A percentile compares a stretch with the other conserved stretches of the same genome.
These are phyloP conservation scores for Colletotrichum australisinense DNA, from an alignment of 2,329 filamentous ascomycete genomes.

Conservation along the genomic window DNA sequence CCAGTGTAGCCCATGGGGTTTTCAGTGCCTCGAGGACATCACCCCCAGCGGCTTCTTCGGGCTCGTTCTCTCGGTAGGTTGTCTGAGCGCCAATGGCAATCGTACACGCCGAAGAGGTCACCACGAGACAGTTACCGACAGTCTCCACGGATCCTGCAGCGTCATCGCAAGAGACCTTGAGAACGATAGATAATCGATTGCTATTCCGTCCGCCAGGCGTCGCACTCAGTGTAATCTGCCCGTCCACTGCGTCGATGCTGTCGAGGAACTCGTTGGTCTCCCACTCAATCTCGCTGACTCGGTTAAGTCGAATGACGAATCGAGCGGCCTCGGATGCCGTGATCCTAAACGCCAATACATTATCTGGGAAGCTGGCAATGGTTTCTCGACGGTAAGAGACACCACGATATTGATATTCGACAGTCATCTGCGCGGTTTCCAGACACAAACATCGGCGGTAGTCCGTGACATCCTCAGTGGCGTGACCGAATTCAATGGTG, in stretches of 20 bases:
- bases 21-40: slow-evolving; percentile 40
- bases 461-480: slow-evolving; percentile 23
- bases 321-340: slow-evolving; percentile 33
- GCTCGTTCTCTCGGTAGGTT: slow-evolving; percentile 47
- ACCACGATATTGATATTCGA: slow-evolving; percentile 31
- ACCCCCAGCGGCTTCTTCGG: slow-evolving; percentile 40
- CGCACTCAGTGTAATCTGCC: slow-evolving; percentile 48
- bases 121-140: slow-evolving; percentile 48
- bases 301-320: slow-evolving; percentile 46
- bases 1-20: slow-evolving; percentile 35
- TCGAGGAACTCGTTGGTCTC: slow-evolving; percentile 58
- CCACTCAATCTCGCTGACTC: slow-evolving; percentile 53
- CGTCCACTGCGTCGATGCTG: slow-evolving; percentile 42
- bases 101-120: slow-evolving; percentile 48
- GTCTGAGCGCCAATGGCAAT: slow-evolving; percentile 53
- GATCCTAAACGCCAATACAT: slow-evolving; percentile 38
- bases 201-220: slow-evolving; percentile 49
- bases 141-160: slow-evolving; percentile 42
- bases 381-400: slow-evolving; percentile 39
- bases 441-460: slow-evolving; percentile 37
- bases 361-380: slow-evolving; percentile 40
- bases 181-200: slow-evolving; percentile 46
- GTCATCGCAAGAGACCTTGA: slow-evolving; percentile 43
- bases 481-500: slow-evolving; percentile 53
- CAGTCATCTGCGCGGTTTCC: slow-evolving; percentile 14